phyloP scores from a whole-genome alignment of 306 rosid genomes.

The Quercus berberidifolia region DNA sequence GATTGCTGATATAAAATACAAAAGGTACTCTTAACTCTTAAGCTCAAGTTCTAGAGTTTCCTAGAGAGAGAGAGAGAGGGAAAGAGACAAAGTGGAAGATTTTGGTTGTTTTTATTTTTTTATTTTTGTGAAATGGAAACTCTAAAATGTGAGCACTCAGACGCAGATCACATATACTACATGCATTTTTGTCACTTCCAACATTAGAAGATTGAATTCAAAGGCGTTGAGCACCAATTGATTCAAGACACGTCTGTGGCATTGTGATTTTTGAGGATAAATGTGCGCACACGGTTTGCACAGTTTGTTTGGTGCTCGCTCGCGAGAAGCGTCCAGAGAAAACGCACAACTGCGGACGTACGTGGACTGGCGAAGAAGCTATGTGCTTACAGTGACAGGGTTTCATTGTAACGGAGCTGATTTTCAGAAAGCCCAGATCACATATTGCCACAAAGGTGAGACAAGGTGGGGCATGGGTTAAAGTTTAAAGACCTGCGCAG shows the following conservation, averaged over 20 bases:
- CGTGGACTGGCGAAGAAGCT: neutral
- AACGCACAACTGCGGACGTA: neutral
- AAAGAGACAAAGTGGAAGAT: no score
- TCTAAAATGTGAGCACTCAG: neutral
- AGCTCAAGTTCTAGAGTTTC: conserved; percentile 32
- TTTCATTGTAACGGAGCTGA: neutral
- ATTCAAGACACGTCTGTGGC: neutral
- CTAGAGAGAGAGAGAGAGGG: conserved; percentile 10
- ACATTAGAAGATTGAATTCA: neutral
- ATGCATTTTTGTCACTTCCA: neutral
- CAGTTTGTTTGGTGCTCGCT: neutral
- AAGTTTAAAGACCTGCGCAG: neutral
- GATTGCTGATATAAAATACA: neutral
- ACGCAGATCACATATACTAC: neutral
- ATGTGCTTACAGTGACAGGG: neutral
- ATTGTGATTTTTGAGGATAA: neutral
- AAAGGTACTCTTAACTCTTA: neutral
- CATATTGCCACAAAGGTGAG: no score
- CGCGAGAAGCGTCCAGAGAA: neutral
- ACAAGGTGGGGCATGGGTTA: neutral
- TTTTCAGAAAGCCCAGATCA: no score
- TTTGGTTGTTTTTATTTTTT: neutral
- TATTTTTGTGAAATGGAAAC: no score
- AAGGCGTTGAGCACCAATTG: neutral
- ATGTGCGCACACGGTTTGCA: neutral